Percentiles rank a stretch among this genome's conserved stretches.
Conservation (phyloP, 2,329 filamentous ascomycete genomes). For the Fusarium temperatum region DNA sequence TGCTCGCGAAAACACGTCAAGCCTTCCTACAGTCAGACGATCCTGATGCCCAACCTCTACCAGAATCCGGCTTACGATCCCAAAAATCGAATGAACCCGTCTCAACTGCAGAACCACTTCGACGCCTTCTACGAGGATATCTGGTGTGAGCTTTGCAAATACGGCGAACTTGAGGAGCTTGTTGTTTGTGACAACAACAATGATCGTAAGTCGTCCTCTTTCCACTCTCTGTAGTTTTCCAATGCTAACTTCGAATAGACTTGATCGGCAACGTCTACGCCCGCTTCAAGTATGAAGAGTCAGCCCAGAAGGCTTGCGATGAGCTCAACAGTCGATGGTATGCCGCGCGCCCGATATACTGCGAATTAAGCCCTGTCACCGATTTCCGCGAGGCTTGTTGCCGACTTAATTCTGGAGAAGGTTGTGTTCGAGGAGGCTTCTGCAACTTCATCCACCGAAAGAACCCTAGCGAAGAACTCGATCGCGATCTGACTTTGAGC, state of each 20-base stretch:
- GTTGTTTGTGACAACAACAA: constrained; percentile 99
- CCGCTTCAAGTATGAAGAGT: constrained; percentile 99
- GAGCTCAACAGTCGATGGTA: constrained; percentile 96
- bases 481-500: constrained; percentile 83
- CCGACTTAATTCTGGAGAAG: constrained; percentile 91
- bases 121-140: constrained; percentile 99
- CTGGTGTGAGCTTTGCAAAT: constrained; percentile 99
- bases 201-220: constrained; percentile 73
- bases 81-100: constrained; percentile 95
- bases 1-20: constrained; percentile 99
- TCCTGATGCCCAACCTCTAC: constrained; percentile 98
- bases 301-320: constrained; percentile 92
- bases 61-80: constrained; percentile 98
- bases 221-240: neutral
- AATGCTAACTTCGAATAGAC: constrained; percentile 61
- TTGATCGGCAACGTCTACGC: constrained; percentile 99
- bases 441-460: constrained; percentile 99
- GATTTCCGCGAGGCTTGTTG: constrained; percentile 99
- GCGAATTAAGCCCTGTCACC: constrained; percentile 94
- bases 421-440: constrained; percentile 94
- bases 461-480: constrained; percentile 88
- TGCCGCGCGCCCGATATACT: constrained; percentile 95
- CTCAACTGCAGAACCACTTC: constrained; percentile 98
- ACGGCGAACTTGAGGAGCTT: constrained; percentile 95
- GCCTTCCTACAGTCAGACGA: constrained; percentile 96